Base-by-base conservation (phyloP, 2,329 filamentous ascomycete genomes). In the Penicillium decumbens region DNA sequence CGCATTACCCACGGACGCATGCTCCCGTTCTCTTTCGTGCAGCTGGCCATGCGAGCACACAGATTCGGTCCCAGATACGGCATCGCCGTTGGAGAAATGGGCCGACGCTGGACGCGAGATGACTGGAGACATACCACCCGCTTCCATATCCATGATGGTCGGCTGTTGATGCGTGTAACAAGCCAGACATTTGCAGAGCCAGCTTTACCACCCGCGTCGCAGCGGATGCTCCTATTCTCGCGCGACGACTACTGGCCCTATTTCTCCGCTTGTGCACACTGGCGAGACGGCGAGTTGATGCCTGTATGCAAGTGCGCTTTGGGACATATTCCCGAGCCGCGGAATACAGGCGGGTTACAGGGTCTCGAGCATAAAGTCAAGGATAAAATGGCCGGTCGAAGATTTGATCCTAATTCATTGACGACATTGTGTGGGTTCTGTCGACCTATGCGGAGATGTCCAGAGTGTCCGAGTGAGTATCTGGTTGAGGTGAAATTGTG, bases 211-310 rank as follows among this genome's bases (percentile, higher is more conserved):
- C 69, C 74, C 5, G 77, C 76, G 3, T 74, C 72, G 3, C 72
- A 78, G 56, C 77, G 81, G 1, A 69, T 81, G 47, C 70, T 84
- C 2, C 72, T 84, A 1, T 84, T 80, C 65, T 80, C 75, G 27
- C 75, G 78, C 49, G 77, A 80, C 44, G 80, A 84, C 58, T 84
- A 82, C 65, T 77, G 72, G 45, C 81, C 81, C 0, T 84, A 79
- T 62, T 84, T 84, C 65, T 81, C 78, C 9, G 78, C 76, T 1
- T 85, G 81, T 56, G 74, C 79, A 1, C 81, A 85, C 62, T 85
- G 81, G 81, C 73, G 76, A 15, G 78, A 84, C 53, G 81, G 81
- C 15, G 72, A 81, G 30, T 68, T 85, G 13, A 83, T 82, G 72
- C 72, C 77, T 13, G 68, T 80, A 29, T 81, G 79, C 57, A 84